These are phyloP conservation scores for Aspergillus cristatus DNA, from an alignment of 495 filamentous ascomycete species.

Conservation along the genomic window DNA sequence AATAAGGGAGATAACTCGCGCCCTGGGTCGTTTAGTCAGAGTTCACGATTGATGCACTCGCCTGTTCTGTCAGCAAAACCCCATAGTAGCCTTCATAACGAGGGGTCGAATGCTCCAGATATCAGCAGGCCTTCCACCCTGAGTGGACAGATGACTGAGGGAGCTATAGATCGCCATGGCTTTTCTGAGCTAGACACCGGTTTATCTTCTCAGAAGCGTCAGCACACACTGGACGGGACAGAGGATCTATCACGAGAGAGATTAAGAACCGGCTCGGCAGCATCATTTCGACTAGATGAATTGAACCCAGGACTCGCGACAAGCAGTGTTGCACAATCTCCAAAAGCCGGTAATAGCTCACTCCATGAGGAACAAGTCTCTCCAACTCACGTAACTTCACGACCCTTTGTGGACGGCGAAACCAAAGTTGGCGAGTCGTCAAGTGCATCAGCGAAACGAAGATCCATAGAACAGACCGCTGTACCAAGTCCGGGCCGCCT, in stretches of 20 bases:
- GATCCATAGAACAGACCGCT: conserved; percentile 14
- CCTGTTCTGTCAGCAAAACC: conserved; percentile 23
- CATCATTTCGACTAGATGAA: conserved; percentile 31
- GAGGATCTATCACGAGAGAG: conserved; percentile 19
- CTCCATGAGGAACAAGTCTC: conserved; percentile 30
- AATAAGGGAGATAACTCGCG: conserved; percentile 23
- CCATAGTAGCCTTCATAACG: conserved; percentile 16
- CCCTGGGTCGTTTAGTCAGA: conserved; percentile 19
- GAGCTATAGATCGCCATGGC: conserved; percentile 19
- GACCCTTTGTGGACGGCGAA: conserved; percentile 24
- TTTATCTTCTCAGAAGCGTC: conserved; percentile 16
- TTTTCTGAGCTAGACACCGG: conserved; percentile 16
- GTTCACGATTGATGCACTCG: conserved; percentile 24
- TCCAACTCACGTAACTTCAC: conserved; percentile 32
- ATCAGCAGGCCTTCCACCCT: conserved; percentile 11
- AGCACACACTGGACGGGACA: conserved; percentile 16
- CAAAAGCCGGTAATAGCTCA: conserved; percentile 25
- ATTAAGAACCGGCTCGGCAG: conserved; percentile 23
- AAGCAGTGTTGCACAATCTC: conserved; percentile 10
- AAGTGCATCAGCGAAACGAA: conserved; percentile 11
- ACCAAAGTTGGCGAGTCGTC: conserved; percentile 16
- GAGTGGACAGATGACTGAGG: conserved; percentile 15
- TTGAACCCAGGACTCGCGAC: conserved; percentile 27
- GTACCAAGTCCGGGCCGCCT: conserved; percentile 19
- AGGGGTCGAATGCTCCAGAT: conserved; percentile 13